Evolutionary conservation across 2,329 filamentous ascomycete genomes (phyloP).

Genomic region (Teratosphaeria viscida): DNA sequence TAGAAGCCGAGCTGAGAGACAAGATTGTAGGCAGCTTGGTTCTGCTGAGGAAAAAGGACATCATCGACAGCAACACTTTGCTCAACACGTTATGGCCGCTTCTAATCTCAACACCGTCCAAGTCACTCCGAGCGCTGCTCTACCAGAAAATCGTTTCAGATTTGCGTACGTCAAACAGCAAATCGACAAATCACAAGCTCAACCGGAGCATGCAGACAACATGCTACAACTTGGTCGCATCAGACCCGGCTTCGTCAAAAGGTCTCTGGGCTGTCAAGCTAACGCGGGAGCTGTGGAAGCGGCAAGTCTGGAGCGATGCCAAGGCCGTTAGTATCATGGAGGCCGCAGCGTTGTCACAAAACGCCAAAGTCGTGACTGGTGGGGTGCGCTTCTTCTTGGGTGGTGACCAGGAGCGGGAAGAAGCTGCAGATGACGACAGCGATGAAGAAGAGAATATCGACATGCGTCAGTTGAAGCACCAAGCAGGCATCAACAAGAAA

Average conservation of each 20-base stretch:
- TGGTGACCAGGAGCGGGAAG: constrained; percentile 90
- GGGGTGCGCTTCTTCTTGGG: constrained; percentile 92
- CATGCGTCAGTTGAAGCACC: constrained; percentile 71
- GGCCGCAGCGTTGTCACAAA: constrained; percentile 76
- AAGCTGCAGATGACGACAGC: constrained; percentile 72
- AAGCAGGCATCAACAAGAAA: constrained; percentile 92
- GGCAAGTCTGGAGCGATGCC: constrained; percentile 89
- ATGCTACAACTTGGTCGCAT: constrained; percentile 80
- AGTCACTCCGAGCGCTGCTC: constrained; percentile 73
- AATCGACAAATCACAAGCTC: constrained; percentile 79
- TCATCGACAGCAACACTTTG: constrained; percentile 74
- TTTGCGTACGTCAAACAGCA: constrained; percentile 75
- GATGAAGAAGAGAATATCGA: constrained; percentile 69
- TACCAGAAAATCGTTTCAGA: constrained; percentile 87
- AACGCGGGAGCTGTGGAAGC: constrained; percentile 89
- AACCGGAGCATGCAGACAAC: constrained; percentile 91
- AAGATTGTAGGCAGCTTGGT: constrained; percentile 90
- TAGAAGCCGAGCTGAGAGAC: constrained; percentile 78
- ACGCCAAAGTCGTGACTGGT: constrained; percentile 82
- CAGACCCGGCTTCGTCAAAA: constrained; percentile 73
- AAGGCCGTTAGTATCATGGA: constrained; percentile 98
- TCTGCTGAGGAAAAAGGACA: constrained; percentile 77
- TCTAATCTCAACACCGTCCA: constrained; percentile 82
- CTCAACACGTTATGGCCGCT: constrained; percentile 92
- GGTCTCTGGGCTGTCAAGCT: constrained; percentile 94